Percentiles rank a stretch among this genome's conserved stretches.
phyloP scores from a whole-genome alignment of 257 asterid species.

The Penstemon eatonii region DNA sequence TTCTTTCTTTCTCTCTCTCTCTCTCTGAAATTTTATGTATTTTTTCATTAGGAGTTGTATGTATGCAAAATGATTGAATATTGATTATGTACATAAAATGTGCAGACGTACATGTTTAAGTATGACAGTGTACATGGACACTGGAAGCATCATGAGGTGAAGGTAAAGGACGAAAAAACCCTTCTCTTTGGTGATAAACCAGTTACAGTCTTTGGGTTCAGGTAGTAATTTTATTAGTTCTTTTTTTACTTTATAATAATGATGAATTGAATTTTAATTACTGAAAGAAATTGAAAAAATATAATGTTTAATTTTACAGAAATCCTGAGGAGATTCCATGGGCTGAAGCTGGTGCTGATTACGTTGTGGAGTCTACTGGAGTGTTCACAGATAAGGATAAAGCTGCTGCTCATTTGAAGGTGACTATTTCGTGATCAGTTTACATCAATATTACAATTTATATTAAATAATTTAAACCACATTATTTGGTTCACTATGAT shows the following conservation, averaged over 20 bases:
- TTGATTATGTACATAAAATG: neutral
- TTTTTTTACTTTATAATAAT: neutral
- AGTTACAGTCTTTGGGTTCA: constrained; percentile 48
- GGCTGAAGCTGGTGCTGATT: constrained; percentile 75
- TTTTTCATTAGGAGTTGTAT: neutral
- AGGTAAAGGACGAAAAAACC: constrained; percentile 57
- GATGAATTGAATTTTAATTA: neutral
- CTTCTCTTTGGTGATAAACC: constrained; percentile 60
- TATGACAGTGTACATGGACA: constrained; percentile 65
- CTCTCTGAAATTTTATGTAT: neutral
- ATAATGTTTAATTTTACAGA: constrained; percentile 27
- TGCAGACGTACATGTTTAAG: constrained; percentile 62
- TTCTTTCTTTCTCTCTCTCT: neutral
- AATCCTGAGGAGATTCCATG: constrained; percentile 80
- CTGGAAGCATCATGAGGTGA: constrained; percentile 61
- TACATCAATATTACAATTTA: too few species aligned
- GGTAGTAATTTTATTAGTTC: constrained; percentile 29
- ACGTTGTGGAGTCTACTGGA: constrained; percentile 73
- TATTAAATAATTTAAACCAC: neutral
- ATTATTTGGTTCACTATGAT: neutral
- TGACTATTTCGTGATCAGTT: constrained; percentile 3
- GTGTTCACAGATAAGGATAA: constrained; percentile 79
- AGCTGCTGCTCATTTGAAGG: constrained; percentile 82
- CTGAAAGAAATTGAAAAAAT: neutral
- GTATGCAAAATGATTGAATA: neutral